Conservation (phyloP, 495 filamentous ascomycete species). For the Xanthoparmelia taractica region DNA sequence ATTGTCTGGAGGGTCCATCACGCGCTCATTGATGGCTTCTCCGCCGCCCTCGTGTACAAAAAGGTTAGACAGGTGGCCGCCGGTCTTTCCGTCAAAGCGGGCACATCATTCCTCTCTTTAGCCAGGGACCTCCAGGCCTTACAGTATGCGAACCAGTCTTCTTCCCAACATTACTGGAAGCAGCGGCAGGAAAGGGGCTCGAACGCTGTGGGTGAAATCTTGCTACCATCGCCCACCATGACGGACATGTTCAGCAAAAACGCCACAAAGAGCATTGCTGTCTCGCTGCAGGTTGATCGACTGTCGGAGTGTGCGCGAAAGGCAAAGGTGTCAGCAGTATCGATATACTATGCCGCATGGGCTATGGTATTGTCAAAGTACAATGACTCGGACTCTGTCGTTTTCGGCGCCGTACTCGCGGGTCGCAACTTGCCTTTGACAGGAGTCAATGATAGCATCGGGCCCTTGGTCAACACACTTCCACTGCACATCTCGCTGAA, state of each 20-base stretch:
- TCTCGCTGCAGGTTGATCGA: neutral
- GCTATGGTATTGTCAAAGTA: constrained; percentile 25
- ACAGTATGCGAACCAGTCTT: neutral
- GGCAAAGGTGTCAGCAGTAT: neutral
- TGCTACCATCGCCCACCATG: neutral
- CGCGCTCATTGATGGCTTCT: constrained; percentile 25
- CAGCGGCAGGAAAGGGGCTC: neutral
- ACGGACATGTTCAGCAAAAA: no score
- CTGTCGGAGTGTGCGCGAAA: neutral
- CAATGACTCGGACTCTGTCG: constrained; percentile 16
- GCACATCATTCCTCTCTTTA: neutral
- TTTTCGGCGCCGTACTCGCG: constrained; percentile 25
- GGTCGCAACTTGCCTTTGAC: constrained; percentile 27
- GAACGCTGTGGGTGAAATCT: neutral
- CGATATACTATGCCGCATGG: constrained; percentile 24
- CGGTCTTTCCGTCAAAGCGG: neutral
- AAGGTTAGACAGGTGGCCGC: neutral
- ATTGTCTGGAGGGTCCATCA: constrained; percentile 26
- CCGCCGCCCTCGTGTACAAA: constrained; percentile 17
- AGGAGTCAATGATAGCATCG: constrained; percentile 24
- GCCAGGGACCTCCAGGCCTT: neutral
- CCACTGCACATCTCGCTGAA: constrained; percentile 22
- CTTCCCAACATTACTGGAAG: neutral
- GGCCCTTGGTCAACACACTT: constrained; percentile 29
- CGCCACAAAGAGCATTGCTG: neutral